Percentiles rank a stretch among this genome's conserved stretches.
These are phyloP conservation scores for Trebouxia gelatinosa DNA, from an alignment of 163 green algal genomes.

Conservation along the genomic window DNA sequence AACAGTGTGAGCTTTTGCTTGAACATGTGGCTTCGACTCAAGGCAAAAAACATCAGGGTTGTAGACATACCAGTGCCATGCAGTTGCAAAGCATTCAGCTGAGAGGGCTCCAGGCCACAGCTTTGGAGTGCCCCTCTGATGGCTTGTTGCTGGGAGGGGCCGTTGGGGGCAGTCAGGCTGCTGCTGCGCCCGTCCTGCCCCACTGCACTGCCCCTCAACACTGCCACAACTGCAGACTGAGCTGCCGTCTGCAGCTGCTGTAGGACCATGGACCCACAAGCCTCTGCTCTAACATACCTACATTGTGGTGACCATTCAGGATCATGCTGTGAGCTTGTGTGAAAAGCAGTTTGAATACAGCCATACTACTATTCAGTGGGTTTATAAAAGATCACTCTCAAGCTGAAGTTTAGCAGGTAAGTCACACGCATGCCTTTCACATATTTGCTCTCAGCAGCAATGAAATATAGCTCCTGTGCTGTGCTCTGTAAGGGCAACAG, in stretches of 20 bases:
- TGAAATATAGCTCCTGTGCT: no score
- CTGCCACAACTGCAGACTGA: background rate
- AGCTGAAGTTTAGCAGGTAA: no score
- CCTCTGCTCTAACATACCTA: constrained; percentile 18
- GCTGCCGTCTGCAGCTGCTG: background rate
- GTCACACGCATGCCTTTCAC: no score
- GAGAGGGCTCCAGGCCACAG: constrained; percentile 43
- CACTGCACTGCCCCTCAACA: constrained; percentile 30
- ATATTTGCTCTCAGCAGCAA: no score
- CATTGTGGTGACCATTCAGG: background rate
- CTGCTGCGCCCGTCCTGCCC: constrained; percentile 65
- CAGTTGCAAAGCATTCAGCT: constrained; percentile 15
- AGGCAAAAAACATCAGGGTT: no score
- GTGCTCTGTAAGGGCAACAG: no score
- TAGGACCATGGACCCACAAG: constrained; percentile 15
- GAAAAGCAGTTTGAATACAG: no score
- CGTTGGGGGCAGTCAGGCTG: constrained; percentile 72
- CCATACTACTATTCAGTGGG: no score
- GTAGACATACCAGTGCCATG: constrained; percentile 56
- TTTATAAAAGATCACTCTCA: no score
- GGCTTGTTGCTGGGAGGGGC: constrained; percentile 66
- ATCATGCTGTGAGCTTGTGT: no score
- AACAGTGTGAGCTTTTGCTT: no score
- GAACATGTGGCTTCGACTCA: no score
- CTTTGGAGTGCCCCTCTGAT: constrained; percentile 58